Evolutionary conservation across 768 basidiomycete species (phyloP).

Genomic region (Leccinum pellstonianum): DNA sequence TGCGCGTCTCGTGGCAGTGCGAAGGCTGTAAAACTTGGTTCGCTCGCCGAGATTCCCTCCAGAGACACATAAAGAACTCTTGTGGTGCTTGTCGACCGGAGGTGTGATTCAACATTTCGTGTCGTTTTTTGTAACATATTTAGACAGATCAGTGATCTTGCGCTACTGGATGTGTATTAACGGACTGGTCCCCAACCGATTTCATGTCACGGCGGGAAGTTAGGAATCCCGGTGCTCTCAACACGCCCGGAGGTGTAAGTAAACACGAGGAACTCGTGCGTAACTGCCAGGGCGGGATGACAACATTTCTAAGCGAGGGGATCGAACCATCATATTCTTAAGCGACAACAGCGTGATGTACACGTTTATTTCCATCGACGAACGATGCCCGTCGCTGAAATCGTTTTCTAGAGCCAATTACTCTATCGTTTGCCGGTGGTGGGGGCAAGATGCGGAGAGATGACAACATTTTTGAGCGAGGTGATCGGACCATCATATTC

Average conservation of each 20-base stretch:
- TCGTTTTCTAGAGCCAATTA: no score
- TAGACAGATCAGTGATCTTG: neutral
- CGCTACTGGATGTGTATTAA: neutral
- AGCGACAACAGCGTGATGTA: neutral
- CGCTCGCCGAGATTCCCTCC: slow-evolving; percentile 29
- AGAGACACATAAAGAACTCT: slow-evolving; percentile 23
- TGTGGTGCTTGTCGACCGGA: slow-evolving; percentile 4
- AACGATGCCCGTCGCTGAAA: no score
- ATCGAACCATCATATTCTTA: neutral
- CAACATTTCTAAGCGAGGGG: neutral
- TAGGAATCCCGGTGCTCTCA: no score
- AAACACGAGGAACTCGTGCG: neutral
- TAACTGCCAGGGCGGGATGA: neutral
- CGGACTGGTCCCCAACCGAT: neutral
- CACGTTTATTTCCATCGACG: no score
- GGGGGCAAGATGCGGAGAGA: neutral
- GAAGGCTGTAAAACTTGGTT: slow-evolving; percentile 22
- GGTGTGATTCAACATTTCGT: neutral
- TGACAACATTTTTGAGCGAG: neutral
- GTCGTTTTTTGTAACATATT: neutral
- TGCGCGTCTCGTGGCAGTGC: slow-evolving; percentile 16
- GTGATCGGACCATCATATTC: neutral
- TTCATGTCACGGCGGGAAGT: neutral
- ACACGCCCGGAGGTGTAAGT: neutral
- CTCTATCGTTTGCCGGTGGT: no score